Evolutionary conservation across 73 alveolate genomes (phyloP).

Genomic region (Durusdinium trenchii): DNA sequence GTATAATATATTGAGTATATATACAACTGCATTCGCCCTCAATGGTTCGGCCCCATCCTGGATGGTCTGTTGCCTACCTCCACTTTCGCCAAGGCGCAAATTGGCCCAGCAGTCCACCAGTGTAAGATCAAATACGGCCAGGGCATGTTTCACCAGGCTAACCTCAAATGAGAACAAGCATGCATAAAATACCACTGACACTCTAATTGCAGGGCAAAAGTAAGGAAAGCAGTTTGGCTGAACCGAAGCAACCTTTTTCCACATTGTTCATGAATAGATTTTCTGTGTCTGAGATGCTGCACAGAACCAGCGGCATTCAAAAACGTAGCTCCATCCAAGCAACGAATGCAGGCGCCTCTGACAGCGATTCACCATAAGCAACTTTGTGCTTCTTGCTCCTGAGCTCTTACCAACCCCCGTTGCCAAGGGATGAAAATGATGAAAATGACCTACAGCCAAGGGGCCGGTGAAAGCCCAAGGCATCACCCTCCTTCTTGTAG

Average conservation of each 20-base stretch:
- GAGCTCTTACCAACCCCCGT: too few relatives aligned
- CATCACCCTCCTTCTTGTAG: slow-evolving; percentile 76
- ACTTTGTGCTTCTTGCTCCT: slow-evolving; percentile 94
- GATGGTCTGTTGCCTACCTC: neutral
- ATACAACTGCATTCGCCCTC: too few relatives aligned
- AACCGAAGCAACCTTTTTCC: neutral
- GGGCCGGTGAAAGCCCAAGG: slow-evolving; percentile 75
- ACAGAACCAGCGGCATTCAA: neutral
- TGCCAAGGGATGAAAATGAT: neutral
- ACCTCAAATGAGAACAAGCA: neutral
- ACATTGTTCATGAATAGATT: too few relatives aligned
- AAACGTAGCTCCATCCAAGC: neutral
- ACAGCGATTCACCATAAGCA: slow-evolving; percentile 74
- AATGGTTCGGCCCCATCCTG: neutral
- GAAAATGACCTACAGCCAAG: neutral
- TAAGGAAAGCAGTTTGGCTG: neutral
- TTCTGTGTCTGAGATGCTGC: too few relatives aligned
- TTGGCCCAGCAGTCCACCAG: slow-evolving; percentile 95
- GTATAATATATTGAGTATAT: too few relatives aligned
- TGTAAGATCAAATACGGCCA: slow-evolving; percentile 61
- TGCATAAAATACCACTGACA: too few relatives aligned
- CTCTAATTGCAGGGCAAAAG: neutral
- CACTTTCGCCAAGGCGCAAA: slow-evolving; percentile 14
- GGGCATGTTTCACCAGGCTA: slow-evolving; percentile 85
- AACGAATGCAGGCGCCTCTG: slow-evolving; percentile 51